Evolutionary conservation across 148 eudicot species (phyloP), one percentile per base, ranked within the genome.

Genomic region (Simmondsia chinensis): DNA sequence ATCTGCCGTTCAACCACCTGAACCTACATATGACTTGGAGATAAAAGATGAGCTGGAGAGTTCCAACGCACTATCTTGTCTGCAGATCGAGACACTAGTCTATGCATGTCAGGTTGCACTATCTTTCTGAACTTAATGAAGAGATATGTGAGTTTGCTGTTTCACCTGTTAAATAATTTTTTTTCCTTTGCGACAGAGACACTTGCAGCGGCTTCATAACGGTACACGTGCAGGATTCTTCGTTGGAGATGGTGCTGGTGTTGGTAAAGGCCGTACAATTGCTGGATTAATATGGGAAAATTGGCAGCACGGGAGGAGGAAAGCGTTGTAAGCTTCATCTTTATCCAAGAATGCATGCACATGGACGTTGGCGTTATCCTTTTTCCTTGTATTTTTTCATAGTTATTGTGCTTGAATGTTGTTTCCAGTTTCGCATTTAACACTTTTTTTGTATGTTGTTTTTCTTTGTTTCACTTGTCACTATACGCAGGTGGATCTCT

Each of bases 191-290:
- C 56, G 24, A 54, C 95, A 93, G 99, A 77, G 99, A 59, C 99
- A 93, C 68, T 51, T 79, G 60, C 99, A 93, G 44, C 94, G 82
- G 62, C 94, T 93, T 58, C 79, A 75, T 39, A 67, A 66, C 63
- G 89, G 93, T 39, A 52, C 65, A 3, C 79, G 99, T 69, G 99
- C 99, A 36, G 99, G 99, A 28, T 93, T 93, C 60, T 93, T 93
- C 40, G 39, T 86, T 58, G 99, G 99, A 57, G 99, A 93, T 71
- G 99, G 99, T 66, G 99, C 99, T 57, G 99, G 99, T 44, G 89
- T 93, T 27, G 99, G 99, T 12, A 93, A 93, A 77, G 99, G 99
- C 71, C 76, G 99, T 67, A 93, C 99, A 57, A 80, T 93, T 54
- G 99, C 99, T 6, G 99, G 99, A 23, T 68, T 93, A 46, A 82